A percentile compares a stretch with the other conserved stretches of the same genome.
phyloP scores from a whole-genome alignment of 176 grass and related monocot genomes.

The Rhynchospora tenuis region DNA sequence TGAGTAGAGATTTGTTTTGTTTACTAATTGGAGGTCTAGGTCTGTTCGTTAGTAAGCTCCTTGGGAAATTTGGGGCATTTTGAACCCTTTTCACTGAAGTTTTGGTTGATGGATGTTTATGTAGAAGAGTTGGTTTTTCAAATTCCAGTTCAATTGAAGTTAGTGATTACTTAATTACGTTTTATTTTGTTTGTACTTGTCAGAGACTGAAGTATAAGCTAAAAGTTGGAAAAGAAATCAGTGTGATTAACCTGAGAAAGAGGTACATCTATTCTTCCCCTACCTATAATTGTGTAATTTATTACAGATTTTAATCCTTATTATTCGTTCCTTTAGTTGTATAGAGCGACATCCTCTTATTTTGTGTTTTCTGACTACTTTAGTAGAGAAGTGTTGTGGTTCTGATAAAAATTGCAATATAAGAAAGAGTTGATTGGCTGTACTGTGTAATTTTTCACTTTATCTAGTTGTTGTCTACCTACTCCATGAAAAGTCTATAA shows the following conservation, averaged over 20 bases:
- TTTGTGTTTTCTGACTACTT: not conserved
- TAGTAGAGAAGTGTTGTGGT: not conserved
- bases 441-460: not conserved
- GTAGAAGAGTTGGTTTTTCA: not conserved
- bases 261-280: not conserved
- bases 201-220: not conserved
- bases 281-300: not conserved
- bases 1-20: not conserved
- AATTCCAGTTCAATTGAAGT: not conserved
- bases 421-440: not conserved
- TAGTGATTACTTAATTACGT: not conserved
- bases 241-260: not conserved
- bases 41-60: not conserved
- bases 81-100: not conserved
- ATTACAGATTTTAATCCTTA: not conserved
- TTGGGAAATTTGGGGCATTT: conserved; percentile 6
- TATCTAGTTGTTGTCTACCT: not conserved
- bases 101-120: not conserved
- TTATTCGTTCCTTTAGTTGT: not conserved
- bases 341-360: not conserved
- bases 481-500: not conserved
- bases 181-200: not conserved
- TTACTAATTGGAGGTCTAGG: not conserved
- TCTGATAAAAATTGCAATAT: not conserved
- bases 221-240: not conserved